These are phyloP conservation scores for Metarhizium rileyi DNA, from an alignment of 2,329 filamentous ascomycete species.

Conservation along the genomic window DNA sequence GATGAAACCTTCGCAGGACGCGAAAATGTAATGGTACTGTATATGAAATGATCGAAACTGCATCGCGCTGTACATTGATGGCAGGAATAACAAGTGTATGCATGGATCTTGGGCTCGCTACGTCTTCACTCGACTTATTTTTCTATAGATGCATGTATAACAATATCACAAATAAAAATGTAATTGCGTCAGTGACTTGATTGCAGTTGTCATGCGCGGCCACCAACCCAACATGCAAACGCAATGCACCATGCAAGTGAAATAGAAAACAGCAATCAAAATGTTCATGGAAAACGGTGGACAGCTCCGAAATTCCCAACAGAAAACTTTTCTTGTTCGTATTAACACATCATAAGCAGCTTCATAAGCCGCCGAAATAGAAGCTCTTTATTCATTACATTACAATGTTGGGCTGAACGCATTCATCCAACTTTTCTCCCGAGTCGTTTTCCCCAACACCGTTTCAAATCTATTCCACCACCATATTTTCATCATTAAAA, in stretches of 20 bases:
- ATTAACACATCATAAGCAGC: conserved; percentile 22
- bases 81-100: not conserved
- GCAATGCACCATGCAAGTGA: not conserved
- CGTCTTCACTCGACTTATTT: conserved; percentile 4
- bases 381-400: conserved; percentile 22
- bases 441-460: not conserved
- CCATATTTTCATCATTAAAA: not conserved
- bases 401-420: conserved; percentile 11
- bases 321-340: conserved; percentile 13
- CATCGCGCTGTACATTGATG: not conserved
- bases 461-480: not conserved
- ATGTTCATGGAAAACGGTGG: too few species aligned
- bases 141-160: conserved; percentile 1
- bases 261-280: not conserved
- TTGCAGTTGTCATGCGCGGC: conserved; percentile 1
- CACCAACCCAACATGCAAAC: not conserved
- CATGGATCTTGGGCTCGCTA: not conserved
- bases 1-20: not conserved
- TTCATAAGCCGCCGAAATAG: conserved; percentile 13
- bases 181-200: conserved; percentile 2
- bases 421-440: not conserved
- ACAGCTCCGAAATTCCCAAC: not conserved
- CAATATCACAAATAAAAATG: not conserved
- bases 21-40: not conserved
- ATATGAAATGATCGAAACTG: not conserved